Conservation (phyloP, 495 filamentous ascomycete genomes). For the Neurospora cerealis region DNA sequence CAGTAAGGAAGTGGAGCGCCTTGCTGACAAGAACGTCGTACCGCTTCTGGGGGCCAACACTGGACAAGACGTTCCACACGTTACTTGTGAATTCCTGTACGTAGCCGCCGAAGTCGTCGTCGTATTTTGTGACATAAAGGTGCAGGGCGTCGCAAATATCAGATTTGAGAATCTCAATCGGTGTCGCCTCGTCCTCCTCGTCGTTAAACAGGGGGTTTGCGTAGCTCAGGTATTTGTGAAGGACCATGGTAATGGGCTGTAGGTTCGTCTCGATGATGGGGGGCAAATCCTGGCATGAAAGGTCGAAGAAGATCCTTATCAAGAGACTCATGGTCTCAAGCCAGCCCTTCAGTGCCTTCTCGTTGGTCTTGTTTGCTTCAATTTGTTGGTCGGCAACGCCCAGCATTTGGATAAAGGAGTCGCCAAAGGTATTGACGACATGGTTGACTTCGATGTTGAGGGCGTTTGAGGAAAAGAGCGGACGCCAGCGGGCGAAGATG, state of each 20-base stretch:
- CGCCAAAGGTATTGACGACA: slow-evolving; percentile 72
- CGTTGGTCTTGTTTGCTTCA: slow-evolving; percentile 62
- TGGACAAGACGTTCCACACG: slow-evolving; percentile 84
- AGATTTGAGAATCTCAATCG: slow-evolving; percentile 75
- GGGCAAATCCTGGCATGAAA: slow-evolving; percentile 92
- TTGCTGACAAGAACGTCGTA: slow-evolving; percentile 94
- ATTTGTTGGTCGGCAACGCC: slow-evolving; percentile 70
- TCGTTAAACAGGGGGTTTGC: slow-evolving; percentile 70
- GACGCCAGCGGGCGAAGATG: slow-evolving; percentile 94
- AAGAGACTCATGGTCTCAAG: slow-evolving; percentile 78
- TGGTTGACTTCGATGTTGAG: slow-evolving; percentile 92
- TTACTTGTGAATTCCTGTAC: slow-evolving; percentile 74
- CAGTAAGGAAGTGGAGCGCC: slow-evolving; percentile 86
- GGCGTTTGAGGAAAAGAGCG: slow-evolving; percentile 80
- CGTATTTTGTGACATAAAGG: slow-evolving; percentile 84
- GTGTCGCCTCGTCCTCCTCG: slow-evolving; percentile 78
- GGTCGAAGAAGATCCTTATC: slow-evolving; percentile 86
- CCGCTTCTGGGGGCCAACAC: slow-evolving; percentile 75
- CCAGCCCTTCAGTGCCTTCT: slow-evolving; percentile 56
- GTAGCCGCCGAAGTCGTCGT: slow-evolving; percentile 76
- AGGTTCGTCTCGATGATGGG: slow-evolving; percentile 87
- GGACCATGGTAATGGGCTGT: slow-evolving; percentile 56
- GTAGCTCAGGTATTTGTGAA: slow-evolving; percentile 91
- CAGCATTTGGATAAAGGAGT: slow-evolving; percentile 70
- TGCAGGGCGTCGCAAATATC: slow-evolving; percentile 84